Conservation (phyloP, 1,284 basidiomycete species). For the Rhodotorula glutinis region DNA sequence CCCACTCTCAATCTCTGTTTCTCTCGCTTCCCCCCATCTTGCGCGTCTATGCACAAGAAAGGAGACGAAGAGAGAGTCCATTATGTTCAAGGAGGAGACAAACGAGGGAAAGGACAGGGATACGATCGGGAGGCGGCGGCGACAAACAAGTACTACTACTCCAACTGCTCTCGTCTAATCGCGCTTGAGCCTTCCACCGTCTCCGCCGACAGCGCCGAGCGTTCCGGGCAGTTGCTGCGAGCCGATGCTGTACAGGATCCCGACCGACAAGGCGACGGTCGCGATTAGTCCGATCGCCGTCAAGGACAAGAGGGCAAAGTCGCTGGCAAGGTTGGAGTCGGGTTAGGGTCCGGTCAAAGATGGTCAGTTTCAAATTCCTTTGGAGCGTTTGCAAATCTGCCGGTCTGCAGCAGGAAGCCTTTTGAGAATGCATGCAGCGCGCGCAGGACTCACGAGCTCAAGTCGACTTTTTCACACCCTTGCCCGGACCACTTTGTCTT, state of each 20-base stretch:
- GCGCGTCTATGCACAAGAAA: neutral
- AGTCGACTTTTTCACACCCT: slow-evolving; percentile 40
- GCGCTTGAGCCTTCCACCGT: slow-evolving; percentile 20
- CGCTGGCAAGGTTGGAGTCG: neutral
- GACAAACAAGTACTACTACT: neutral
- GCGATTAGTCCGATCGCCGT: slow-evolving; percentile 19
- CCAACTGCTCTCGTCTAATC: neutral
- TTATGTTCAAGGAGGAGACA: no score
- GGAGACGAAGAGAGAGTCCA: no score
- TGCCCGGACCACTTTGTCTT: slow-evolving; percentile 31
- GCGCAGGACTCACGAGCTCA: slow-evolving; percentile 21
- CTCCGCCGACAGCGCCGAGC: slow-evolving; percentile 26
- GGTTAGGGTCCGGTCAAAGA: slow-evolving; percentile 1
- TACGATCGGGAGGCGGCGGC: no score
- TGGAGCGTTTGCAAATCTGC: no score
- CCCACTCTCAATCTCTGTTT: neutral
- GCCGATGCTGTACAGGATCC: slow-evolving; percentile 29
- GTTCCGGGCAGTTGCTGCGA: slow-evolving; percentile 32
- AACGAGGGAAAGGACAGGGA: no score
- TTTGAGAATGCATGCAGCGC: neutral
- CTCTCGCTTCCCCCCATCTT: neutral
- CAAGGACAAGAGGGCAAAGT: slow-evolving; percentile 33
- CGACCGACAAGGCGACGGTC: slow-evolving; percentile 19
- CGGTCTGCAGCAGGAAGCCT: no score
- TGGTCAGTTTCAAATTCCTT: no score